Percentiles rank a stretch among this genome's conserved stretches.
phyloP scores from a whole-genome alignment of 352 stramenopile genomes.

The Phytopythium kandeliae region DNA sequence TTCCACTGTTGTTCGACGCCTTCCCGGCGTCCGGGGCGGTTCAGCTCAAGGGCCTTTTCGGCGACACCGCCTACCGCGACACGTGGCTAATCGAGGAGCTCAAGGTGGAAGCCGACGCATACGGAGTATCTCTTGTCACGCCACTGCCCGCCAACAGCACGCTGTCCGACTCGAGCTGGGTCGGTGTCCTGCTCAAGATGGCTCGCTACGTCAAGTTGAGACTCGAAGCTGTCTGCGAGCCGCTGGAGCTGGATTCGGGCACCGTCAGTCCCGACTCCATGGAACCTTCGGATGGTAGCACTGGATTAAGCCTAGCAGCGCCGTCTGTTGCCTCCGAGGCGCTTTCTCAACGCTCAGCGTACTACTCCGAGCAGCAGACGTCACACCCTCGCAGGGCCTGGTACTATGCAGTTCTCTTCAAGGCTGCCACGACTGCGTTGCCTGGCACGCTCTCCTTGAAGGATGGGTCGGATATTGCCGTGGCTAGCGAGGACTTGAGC shows the following conservation, averaged over 20 bases:
- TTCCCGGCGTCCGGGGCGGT: conserved; percentile 20
- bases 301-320: neutral
- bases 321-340: conserved; percentile 5
- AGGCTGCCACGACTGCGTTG: conserved; percentile 40
- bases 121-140: conserved; percentile 46
- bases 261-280: too few species aligned
- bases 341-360: conserved; percentile 6
- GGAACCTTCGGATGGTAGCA: neutral
- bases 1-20: conserved; percentile 43
- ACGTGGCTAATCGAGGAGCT: conserved; percentile 39
- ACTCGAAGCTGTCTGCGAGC: conserved; percentile 9
- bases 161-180: conserved; percentile 39
- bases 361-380: conserved; percentile 25
- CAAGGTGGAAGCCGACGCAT: conserved; percentile 45
- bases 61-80: conserved; percentile 27
- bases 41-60: conserved; percentile 35
- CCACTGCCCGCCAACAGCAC: conserved; percentile 13
- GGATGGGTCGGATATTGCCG: conserved; percentile 22
- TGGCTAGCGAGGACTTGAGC: conserved; percentile 38
- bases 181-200: conserved; percentile 45
- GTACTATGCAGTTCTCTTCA: conserved; percentile 77
- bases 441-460: conserved; percentile 43
- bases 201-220: conserved; percentile 40
- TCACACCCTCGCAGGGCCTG: conserved; percentile 38
- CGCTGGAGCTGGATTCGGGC: conserved; percentile 6